Percentiles rank a stretch among this genome's conserved stretches.
Conservation (phyloP, 2,329 filamentous ascomycete species). For the Pezicula rhizophila region DNA sequence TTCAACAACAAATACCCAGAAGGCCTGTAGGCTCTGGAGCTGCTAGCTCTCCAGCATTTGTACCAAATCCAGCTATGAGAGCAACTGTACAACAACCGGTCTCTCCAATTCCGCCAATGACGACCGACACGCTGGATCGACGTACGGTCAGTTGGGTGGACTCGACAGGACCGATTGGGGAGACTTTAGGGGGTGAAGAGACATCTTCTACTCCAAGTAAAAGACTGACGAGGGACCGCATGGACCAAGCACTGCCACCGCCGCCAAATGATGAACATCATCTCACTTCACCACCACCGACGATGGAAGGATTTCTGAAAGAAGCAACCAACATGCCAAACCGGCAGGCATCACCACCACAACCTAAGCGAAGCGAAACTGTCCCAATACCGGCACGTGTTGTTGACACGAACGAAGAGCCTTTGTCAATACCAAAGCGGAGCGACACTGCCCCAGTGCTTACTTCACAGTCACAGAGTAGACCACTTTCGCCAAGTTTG, state of each 20-base stretch:
- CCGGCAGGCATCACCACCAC: conserved; percentile 5
- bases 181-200: neutral
- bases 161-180: neutral
- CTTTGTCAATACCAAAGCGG: conserved; percentile 13
- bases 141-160: conserved; percentile 12
- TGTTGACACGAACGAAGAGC: conserved; percentile 6
- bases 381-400: conserved; percentile 8
- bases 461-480: neutral
- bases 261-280: conserved; percentile 17
- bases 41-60: conserved; percentile 1
- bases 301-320: conserved; percentile 7
- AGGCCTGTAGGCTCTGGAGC: conserved; percentile 16
- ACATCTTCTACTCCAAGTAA: neutral
- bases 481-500: neutral
- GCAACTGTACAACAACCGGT: conserved; percentile 16
- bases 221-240: conserved; percentile 1
- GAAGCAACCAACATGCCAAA: conserved; percentile 10
- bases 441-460: conserved; percentile 16
- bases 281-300: conserved; percentile 13
- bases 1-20: conserved; percentile 16
- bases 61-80: conserved; percentile 12
- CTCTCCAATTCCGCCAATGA: conserved; percentile 19
- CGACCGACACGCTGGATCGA: conserved; percentile 6
- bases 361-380: conserved; percentile 16
- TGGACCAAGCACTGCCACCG: conserved; percentile 13